Percentiles rank a stretch among this genome's conserved stretches.
These are phyloP conservation scores for Boletus subcaerulescens DNA, from an alignment of 768 basidiomycete species.

Conservation along the genomic window DNA sequence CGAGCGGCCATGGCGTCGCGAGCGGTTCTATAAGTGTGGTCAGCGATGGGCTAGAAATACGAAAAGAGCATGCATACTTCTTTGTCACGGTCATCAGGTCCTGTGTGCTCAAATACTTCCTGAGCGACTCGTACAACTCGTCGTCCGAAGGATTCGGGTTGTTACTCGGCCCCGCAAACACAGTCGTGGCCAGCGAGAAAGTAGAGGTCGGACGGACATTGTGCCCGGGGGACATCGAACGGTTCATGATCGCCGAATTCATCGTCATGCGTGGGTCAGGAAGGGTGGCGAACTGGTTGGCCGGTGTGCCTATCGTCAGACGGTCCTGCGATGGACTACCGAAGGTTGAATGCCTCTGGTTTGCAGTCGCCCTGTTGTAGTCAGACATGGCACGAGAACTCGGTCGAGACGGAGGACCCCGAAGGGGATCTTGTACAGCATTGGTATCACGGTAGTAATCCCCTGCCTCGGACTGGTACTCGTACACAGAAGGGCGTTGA, in stretches of 20 bases:
- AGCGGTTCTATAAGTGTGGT: constrained; percentile 43
- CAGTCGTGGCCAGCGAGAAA: constrained; percentile 60
- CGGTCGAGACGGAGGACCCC: constrained; percentile 25
- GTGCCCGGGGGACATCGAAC: constrained; percentile 32
- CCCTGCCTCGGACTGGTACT: constrained; percentile 42
- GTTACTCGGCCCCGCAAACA: constrained; percentile 47
- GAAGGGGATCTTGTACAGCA: constrained; percentile 34
- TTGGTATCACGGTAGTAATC: constrained; percentile 64
- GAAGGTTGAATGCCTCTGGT: constrained; percentile 25
- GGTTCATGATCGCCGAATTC: constrained; percentile 45
- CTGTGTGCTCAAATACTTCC: constrained; percentile 58
- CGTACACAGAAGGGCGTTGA: constrained; percentile 44
- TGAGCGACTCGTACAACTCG: constrained; percentile 53
- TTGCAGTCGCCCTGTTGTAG: constrained; percentile 27
- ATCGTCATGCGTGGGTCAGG: constrained; percentile 45
- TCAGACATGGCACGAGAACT: constrained; percentile 33
- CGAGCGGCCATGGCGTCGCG: constrained; percentile 59
- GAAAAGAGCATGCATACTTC: constrained; percentile 41
- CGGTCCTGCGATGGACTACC: constrained; percentile 39
- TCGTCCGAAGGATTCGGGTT: constrained; percentile 59
- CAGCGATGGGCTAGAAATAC: neutral
- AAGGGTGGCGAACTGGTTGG: constrained; percentile 34
- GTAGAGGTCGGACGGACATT: constrained; percentile 49
- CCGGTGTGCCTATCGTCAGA: constrained; percentile 31
- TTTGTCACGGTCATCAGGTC: constrained; percentile 73